Base-by-base conservation (phyloP, 805 yeast genomes). In the Starmerella vitae region DNA sequence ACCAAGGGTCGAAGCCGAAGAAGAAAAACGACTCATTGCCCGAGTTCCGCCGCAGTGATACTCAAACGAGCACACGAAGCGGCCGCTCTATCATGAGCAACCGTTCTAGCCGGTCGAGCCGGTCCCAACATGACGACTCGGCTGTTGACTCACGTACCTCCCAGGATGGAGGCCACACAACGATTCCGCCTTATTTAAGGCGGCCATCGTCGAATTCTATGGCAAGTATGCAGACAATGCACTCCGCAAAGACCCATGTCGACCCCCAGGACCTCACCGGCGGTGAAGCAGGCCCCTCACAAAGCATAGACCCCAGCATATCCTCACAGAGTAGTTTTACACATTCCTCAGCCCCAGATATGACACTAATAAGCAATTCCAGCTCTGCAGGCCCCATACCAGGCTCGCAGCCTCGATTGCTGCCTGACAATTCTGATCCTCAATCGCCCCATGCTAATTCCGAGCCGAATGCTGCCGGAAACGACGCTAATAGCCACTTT, bases 11-110 rank as follows among this genome's bases (percentile, higher is more conserved):
- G 25, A 59, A 58, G 42, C 37, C 36, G 18, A 25, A 17, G 14
- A 22, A 51, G 37, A 56, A 53, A 38, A 29, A 27, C 34, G 49
- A 41, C 20, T 15, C 31, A 13, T 36, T 36, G 44, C 57, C 46
- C 42, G 49, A 39, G 39, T 56, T 42, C 53, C 56, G 47, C 48
- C 63, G 68, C 28, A 47, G 58, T 17, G 68, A 64, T 45, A 64
- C 68, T 3, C 65, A 61, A 41, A 59, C 59, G 15, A 60, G 65
- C 30, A 51, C 61, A n/a, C 49, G 55, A 36, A 31, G 38, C 6
- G 43, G 46, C 18, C 40, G 43, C 22, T 28, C 38, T 12, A 37
- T 41, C 30, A 44, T 41, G 41, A 46, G 49, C 42, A 43, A 43
- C 32, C 42, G 47, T 32, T 37, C 41, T 37, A 26, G 27, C 27